Evolutionary conservation across 805 yeast species (phyloP).

Genomic region (Kluyveromyces nonfermentans): DNA sequence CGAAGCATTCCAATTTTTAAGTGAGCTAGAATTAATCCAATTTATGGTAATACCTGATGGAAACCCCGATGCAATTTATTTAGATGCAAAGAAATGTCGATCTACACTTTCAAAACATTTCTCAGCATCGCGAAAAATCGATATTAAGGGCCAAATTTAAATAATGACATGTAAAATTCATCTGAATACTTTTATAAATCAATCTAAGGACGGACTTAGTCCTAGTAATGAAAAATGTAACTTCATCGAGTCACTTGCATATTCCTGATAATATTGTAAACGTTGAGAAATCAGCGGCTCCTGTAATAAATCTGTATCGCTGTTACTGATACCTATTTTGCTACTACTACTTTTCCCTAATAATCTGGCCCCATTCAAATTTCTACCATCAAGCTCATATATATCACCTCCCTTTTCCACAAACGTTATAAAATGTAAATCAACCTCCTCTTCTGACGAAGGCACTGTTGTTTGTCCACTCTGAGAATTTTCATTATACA

Average conservation of each 20-base stretch:
- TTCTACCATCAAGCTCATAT: constrained; percentile 84
- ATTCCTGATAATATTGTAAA: constrained; percentile 57
- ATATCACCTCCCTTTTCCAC: constrained; percentile 49
- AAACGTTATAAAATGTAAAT: constrained; percentile 72
- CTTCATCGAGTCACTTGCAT: constrained; percentile 49
- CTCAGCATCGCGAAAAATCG: constrained; percentile 47
- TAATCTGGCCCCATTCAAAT: constrained; percentile 57
- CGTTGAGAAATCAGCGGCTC: constrained; percentile 42
- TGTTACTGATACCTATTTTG: no score
- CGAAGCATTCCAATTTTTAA: constrained; percentile 37
- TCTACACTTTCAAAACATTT: constrained; percentile 30
- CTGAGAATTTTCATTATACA: constrained; percentile 15
- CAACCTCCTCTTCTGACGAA: constrained; percentile 40
- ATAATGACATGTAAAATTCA: neutral
- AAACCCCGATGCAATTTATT: constrained; percentile 23
- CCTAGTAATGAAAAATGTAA: constrained; percentile 73
- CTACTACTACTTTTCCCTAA: constrained; percentile 35
- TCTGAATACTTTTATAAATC: constrained; percentile 4
- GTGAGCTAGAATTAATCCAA: constrained; percentile 30
- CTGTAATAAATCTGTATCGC: constrained; percentile 39
- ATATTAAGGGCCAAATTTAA: constrained; percentile 81
- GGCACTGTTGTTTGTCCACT: constrained; percentile 67
- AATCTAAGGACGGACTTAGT: constrained; percentile 47
- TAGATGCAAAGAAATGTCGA: constrained; percentile 30
- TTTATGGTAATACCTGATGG: constrained; percentile 22